Conservation (phyloP, 495 filamentous ascomycete genomes). For the Pseudomonodictys pantanalensis region DNA sequence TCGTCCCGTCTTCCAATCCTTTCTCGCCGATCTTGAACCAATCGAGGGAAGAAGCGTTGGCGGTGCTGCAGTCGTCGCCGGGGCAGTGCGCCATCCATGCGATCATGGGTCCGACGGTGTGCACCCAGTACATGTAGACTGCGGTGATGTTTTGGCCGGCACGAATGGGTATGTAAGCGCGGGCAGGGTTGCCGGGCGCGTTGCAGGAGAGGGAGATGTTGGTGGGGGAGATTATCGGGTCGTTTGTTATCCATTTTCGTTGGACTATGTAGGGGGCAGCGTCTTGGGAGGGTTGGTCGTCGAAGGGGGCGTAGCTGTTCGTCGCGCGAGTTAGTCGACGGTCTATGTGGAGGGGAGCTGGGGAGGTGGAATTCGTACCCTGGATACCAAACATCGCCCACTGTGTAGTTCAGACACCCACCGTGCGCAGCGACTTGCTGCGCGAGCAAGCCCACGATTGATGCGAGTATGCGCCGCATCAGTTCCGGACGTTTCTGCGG, state of each 20-base stretch:
- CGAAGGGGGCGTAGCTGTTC: conserved; percentile 48
- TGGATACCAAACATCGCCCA: conserved; percentile 50
- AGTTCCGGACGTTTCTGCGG: not conserved
- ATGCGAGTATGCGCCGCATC: conserved; percentile 8
- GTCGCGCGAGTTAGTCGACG: too few relatives aligned
- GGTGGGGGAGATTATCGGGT: conserved; percentile 52
- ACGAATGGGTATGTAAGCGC: conserved; percentile 43
- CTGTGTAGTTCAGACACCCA: conserved; percentile 56
- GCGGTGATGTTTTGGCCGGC: conserved; percentile 52
- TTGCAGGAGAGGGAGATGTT: conserved; percentile 55
- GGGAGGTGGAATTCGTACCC: conserved; percentile 35
- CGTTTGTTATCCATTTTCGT: conserved; percentile 47
- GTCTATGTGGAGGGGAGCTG: conserved; percentile 6
- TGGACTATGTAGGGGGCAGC: conserved; percentile 46
- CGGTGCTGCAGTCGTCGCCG: conserved; percentile 46
- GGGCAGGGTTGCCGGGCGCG: conserved; percentile 49
- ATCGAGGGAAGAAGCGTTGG: conserved; percentile 46
- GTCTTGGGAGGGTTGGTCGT: conserved; percentile 37
- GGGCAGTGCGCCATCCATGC: conserved; percentile 55
- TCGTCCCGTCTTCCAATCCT: conserved; percentile 10
- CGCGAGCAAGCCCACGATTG: conserved; percentile 9
- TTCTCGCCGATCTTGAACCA: conserved; percentile 50
- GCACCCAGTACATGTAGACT: conserved; percentile 57
- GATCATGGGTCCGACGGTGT: conserved; percentile 55
- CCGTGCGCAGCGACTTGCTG: conserved; percentile 47